These are phyloP conservation scores for Yamadazyma blattariae DNA, from an alignment of 1,139 yeast genomes.

Conservation along the genomic window DNA sequence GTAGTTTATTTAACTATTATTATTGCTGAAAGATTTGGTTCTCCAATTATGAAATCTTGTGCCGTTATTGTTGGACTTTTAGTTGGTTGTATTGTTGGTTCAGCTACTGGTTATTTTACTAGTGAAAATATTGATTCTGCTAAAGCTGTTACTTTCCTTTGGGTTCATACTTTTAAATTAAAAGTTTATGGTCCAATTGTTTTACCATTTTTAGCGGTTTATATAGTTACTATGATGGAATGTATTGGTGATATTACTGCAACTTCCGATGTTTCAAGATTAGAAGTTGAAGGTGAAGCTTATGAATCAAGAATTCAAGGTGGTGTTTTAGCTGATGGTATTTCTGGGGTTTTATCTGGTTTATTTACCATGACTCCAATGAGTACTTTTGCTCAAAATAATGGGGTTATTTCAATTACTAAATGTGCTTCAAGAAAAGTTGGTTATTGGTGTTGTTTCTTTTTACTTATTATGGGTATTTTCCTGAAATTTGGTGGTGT, in stretches of 20 bases:
- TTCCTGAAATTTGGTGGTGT: slow-evolving; percentile 91
- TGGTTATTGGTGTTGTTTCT: slow-evolving; percentile 88
- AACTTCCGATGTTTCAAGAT: slow-evolving; percentile 82
- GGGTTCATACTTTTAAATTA: slow-evolving; percentile 82
- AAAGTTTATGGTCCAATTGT: slow-evolving; percentile 79
- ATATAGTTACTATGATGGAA: slow-evolving; percentile 80
- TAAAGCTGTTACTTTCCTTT: slow-evolving; percentile 79
- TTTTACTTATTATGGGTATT: slow-evolving; percentile 79
- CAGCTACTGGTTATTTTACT: slow-evolving; percentile 82
- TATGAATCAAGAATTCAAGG: slow-evolving; percentile 90
- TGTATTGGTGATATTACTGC: slow-evolving; percentile 93
- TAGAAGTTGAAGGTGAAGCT: slow-evolving; percentile 74
- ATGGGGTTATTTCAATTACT: slow-evolving; percentile 88
- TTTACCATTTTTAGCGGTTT: slow-evolving; percentile 79
- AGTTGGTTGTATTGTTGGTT: slow-evolving; percentile 88
- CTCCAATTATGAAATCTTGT: slow-evolving; percentile 94
- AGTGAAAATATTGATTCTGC: slow-evolving; percentile 57
- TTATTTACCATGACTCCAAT: slow-evolving; percentile 77
- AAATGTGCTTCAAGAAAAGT: slow-evolving; percentile 84
- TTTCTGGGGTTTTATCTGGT: slow-evolving; percentile 71
- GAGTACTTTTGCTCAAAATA: slow-evolving; percentile 90
- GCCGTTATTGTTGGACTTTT: slow-evolving; percentile 82
- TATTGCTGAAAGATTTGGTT: slow-evolving; percentile 78
- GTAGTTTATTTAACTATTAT: slow-evolving; percentile 72
- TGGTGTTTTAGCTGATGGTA: slow-evolving; percentile 81